Percentiles rank a stretch among this genome's conserved stretches.
phyloP scores from a whole-genome alignment of 2,329 filamentous ascomycete species.

The Fusarium dlaminii region DNA sequence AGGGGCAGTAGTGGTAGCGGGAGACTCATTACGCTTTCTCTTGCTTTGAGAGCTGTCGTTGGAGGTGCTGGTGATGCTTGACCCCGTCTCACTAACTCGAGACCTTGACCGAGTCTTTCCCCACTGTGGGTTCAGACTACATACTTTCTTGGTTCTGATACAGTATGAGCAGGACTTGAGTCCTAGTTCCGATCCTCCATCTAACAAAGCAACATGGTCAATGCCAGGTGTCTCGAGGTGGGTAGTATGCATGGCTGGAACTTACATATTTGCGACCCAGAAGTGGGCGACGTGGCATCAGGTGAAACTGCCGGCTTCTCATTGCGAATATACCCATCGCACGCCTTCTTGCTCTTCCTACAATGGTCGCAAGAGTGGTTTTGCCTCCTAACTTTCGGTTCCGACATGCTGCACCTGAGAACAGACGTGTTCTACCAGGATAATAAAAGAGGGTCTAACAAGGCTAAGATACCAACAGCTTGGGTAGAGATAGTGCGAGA shows the following conservation, averaged over 20 bases:
- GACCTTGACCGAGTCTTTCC: not conserved
- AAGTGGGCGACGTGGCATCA: not conserved
- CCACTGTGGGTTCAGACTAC: not conserved
- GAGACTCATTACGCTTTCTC: not conserved
- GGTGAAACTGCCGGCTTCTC: not conserved
- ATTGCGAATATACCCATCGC: not conserved
- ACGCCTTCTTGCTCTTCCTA: not conserved
- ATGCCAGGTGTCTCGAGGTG: rapidly evolving
- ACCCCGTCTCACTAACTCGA: not conserved
- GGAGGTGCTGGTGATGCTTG: not conserved
- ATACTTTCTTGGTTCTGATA: not conserved
- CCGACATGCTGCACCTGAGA: not conserved
- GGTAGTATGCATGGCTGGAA: not conserved
- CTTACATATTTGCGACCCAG: not conserved
- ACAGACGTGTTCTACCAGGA: not conserved
- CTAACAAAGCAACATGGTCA: not conserved
- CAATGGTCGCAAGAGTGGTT: not conserved
- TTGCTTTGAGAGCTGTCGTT: not conserved
- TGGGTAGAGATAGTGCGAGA: not conserved
- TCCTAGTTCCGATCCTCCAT: not conserved
- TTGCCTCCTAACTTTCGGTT: not conserved
- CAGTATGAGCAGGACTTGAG: not conserved
- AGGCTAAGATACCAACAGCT: not conserved
- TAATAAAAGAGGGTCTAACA: not conserved
- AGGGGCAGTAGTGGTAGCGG: rapidly evolving